Evolutionary conservation across 352 stramenopile genomes (phyloP).

Genomic region (Elongisporangium prolatum): DNA sequence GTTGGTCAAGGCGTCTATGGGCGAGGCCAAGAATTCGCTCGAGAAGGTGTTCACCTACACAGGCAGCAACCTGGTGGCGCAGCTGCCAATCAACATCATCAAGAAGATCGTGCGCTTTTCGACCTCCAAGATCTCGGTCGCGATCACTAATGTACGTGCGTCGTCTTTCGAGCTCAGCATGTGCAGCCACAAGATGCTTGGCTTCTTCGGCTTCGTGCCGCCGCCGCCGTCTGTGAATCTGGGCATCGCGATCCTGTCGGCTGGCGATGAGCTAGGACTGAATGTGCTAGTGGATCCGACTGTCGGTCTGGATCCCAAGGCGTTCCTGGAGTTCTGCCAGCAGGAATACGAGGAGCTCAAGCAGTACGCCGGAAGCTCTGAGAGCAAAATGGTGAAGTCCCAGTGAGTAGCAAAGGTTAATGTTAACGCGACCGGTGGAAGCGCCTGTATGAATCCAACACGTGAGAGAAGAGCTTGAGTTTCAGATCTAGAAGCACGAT

Average conservation of each 20-base stretch:
- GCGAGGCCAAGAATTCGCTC: slow-evolving; percentile 74
- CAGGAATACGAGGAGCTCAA: slow-evolving; percentile 60
- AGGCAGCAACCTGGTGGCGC: slow-evolving; percentile 48
- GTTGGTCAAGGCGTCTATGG: slow-evolving; percentile 48
- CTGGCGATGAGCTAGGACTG: slow-evolving; percentile 63
- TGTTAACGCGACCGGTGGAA: not conserved
- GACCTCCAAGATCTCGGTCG: slow-evolving; percentile 54
- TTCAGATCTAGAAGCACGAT: no score
- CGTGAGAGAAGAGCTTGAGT: not conserved
- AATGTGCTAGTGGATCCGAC: slow-evolving; percentile 73
- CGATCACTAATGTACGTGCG: slow-evolving; percentile 63
- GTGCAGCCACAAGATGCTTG: slow-evolving; percentile 45
- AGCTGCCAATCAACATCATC: slow-evolving; percentile 48
- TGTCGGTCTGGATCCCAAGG: slow-evolving; percentile 52
- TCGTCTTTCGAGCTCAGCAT: slow-evolving; percentile 46
- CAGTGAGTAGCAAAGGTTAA: not conserved
- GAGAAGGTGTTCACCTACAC: slow-evolving; percentile 77
- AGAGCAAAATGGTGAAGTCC: slow-evolving; percentile 16
- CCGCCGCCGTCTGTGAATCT: slow-evolving; percentile 79
- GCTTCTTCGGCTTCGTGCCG: slow-evolving; percentile 72
- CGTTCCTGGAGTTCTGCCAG: slow-evolving; percentile 63
- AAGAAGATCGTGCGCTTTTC: slow-evolving; percentile 47
- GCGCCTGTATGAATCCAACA: not conserved
- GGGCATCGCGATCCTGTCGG: slow-evolving; percentile 64
- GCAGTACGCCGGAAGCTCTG: slow-evolving; percentile 22